Conservation (phyloP, 1,139 yeast genomes). For the Ogataea hybrid region DNA sequence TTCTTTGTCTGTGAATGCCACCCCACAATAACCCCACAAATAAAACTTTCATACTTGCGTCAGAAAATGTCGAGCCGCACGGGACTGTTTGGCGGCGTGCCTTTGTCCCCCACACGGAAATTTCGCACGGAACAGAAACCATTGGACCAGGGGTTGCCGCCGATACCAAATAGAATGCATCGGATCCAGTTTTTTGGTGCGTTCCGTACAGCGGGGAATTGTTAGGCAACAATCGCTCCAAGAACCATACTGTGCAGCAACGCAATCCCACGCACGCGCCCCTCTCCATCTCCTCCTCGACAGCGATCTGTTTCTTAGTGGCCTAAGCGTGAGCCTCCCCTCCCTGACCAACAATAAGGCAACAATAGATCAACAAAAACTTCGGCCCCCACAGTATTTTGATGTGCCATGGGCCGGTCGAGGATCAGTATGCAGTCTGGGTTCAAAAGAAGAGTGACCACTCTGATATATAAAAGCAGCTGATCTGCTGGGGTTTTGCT, state of each 20-base stretch:
- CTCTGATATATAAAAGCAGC: too few relatives aligned
- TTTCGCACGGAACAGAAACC: constrained; percentile 8
- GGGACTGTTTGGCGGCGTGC: not conserved
- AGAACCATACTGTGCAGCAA: not conserved
- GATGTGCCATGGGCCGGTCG: constrained; percentile 5
- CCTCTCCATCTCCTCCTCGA: constrained; percentile 19
- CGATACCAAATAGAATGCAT: constrained; percentile 9
- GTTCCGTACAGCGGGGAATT: constrained; percentile 14
- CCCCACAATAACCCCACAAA: too few relatives aligned
- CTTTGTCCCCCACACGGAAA: constrained; percentile 6
- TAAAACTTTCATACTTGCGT: not conserved
- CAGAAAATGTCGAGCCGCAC: constrained; percentile 6
- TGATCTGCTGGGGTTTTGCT: too few relatives aligned
- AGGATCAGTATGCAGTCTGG: constrained; percentile 11
- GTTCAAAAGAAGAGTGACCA: constrained; percentile 5
- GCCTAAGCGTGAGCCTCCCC: constrained; percentile 3
- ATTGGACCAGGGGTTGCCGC: constrained; percentile 5
- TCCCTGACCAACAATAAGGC: constrained; percentile 6
- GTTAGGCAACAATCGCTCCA: not conserved
- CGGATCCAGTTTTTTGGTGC: constrained; percentile 5
- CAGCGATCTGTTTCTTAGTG: not conserved
- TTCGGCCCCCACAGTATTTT: constrained; percentile 10
- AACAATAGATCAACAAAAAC: constrained; percentile 11
- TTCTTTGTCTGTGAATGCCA: too few relatives aligned
- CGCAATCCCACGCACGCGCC: constrained; percentile 1